phyloP scores from a whole-genome alignment of 495 filamentous ascomycete genomes.

The Endocarpon pusillum region DNA sequence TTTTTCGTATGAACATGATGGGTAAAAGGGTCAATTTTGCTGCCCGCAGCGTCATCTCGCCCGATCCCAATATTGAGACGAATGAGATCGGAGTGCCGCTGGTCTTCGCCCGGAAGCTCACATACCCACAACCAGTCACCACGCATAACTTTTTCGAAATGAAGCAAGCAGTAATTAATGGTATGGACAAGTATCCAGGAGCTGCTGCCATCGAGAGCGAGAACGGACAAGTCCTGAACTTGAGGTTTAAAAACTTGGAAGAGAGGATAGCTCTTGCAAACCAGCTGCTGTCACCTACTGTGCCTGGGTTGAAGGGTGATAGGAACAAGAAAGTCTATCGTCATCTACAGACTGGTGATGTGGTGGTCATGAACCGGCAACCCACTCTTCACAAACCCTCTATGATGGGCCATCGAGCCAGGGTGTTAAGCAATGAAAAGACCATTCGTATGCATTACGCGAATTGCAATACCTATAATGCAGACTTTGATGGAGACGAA shows the following conservation, averaged over 20 bases:
- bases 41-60: conserved; percentile 92
- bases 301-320: conserved; percentile 50
- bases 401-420: conserved; percentile 93
- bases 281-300: conserved; percentile 79
- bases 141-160: conserved; percentile 91
- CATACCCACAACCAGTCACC: conserved; percentile 93
- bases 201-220: conserved; percentile 91
- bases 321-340: conserved; percentile 94
- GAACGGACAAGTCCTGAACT: conserved; percentile 74
- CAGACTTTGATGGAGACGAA: conserved; percentile 99
- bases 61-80: conserved; percentile 96
- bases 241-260: conserved; percentile 69
- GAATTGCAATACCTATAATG: conserved; percentile 99
- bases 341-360: conserved; percentile 88
- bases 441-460: conserved; percentile 99
- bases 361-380: conserved; percentile 98
- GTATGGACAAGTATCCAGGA: conserved; percentile 83
- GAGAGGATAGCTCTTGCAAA: conserved; percentile 78
- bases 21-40: conserved; percentile 99
- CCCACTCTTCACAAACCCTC: conserved; percentile 99
- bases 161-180: conserved; percentile 93
- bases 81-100: conserved; percentile 96
- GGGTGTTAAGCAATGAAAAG: conserved; percentile 83
- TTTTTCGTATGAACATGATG: conserved; percentile 99
- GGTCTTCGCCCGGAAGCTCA: conserved; percentile 90